Conservation (phyloP, 2,329 filamentous ascomycete genomes). For the Ceratocystis ficicola region DNA sequence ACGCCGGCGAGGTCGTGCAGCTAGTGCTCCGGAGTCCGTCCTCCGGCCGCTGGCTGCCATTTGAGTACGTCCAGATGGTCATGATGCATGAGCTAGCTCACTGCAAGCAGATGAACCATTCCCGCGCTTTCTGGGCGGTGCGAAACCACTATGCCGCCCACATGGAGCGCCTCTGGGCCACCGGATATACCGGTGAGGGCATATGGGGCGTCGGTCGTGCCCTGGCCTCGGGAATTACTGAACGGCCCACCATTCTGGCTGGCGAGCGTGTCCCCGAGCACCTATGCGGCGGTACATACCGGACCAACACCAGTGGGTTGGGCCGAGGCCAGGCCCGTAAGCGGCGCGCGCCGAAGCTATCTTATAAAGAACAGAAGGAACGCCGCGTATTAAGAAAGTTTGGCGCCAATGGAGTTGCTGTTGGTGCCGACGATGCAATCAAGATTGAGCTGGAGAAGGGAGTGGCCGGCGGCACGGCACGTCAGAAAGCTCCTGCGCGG, state of each 20-base stretch:
- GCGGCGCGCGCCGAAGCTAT: conserved; percentile 39
- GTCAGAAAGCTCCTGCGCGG: conserved; percentile 37
- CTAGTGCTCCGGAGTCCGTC: conserved; percentile 60
- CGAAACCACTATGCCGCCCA: conserved; percentile 60
- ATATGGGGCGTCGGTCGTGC: conserved; percentile 64
- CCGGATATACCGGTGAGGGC: conserved; percentile 65
- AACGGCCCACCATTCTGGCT: conserved; percentile 39
- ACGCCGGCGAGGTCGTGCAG: conserved; percentile 76
- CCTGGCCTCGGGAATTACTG: conserved; percentile 49
- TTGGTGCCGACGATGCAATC: conserved; percentile 56
- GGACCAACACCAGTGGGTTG: conserved; percentile 35
- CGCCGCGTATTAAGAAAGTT: conserved; percentile 64
- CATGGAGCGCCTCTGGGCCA: conserved; percentile 58
- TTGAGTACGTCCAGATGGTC: conserved; percentile 79
- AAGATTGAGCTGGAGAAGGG: conserved; percentile 50
- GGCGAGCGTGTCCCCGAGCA: conserved; percentile 54
- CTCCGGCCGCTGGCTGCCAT: conserved; percentile 61
- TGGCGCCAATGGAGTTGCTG: conserved; percentile 52
- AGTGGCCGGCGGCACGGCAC: conserved; percentile 43
- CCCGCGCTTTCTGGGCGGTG: conserved; percentile 66
- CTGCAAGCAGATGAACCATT: conserved; percentile 87
- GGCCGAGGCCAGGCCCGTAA: conserved; percentile 33
- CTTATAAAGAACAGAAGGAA: conserved; percentile 62
- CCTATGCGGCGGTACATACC: conserved; percentile 70
- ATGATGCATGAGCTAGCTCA: conserved; percentile 91